Evolutionary conservation across 352 stramenopile genomes (phyloP).

Genomic region (Globisporangium orthogonon): DNA sequence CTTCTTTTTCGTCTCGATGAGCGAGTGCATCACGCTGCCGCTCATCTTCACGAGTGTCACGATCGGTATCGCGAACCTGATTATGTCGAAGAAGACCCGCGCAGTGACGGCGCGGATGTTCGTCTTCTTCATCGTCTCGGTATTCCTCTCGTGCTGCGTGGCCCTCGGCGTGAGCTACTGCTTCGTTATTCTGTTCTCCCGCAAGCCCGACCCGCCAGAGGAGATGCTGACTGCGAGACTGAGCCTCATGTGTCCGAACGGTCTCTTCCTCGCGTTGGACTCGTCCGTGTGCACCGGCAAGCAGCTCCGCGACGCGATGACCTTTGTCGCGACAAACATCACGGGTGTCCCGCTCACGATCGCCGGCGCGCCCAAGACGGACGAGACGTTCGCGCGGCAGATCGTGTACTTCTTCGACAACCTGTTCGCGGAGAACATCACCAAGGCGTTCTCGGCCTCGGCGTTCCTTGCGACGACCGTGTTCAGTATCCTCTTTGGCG

Average conservation of each 20-base stretch:
- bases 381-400: slow-evolving; percentile 32
- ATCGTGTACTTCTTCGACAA: slow-evolving; percentile 48
- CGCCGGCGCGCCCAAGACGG: slow-evolving; percentile 21
- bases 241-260: slow-evolving; percentile 47
- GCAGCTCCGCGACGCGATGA: slow-evolving; percentile 21
- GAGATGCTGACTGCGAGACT: slow-evolving; percentile 22
- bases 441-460: slow-evolving; percentile 33
- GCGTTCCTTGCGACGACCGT: slow-evolving; percentile 42
- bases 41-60: slow-evolving; percentile 72
- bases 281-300: slow-evolving; percentile 20
- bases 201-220: slow-evolving; percentile 10
- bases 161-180: slow-evolving; percentile 30
- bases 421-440: slow-evolving; percentile 57
- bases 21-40: slow-evolving; percentile 53
- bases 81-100: slow-evolving; percentile 42
- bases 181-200: slow-evolving; percentile 21
- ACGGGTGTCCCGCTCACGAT: slow-evolving; percentile 34
- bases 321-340: slow-evolving; percentile 37
- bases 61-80: slow-evolving; percentile 50
- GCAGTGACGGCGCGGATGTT: slow-evolving; percentile 38
- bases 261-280: slow-evolving; percentile 26
- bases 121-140: slow-evolving; percentile 35
- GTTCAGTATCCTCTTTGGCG: slow-evolving; percentile 54
- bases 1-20: slow-evolving; percentile 21
- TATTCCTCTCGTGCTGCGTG: slow-evolving; percentile 33